Percentiles rank a stretch among this genome's conserved stretches.
Conservation (phyloP, 2,329 filamentous ascomycete species). For the Diatrype stigma region DNA sequence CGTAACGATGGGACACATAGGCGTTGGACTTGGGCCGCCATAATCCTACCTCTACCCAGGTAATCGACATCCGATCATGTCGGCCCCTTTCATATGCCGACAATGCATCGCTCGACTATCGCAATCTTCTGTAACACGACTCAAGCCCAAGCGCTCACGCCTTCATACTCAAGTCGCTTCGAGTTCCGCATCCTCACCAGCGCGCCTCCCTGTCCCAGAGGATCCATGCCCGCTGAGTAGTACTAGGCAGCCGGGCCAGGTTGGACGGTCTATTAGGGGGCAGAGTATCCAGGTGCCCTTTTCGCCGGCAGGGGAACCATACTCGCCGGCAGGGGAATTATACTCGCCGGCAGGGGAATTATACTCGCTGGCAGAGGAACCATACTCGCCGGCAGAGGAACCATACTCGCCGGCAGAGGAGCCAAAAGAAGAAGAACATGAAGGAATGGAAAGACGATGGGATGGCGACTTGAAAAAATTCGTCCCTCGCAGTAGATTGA, state of each 20-base stretch:
- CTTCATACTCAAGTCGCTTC: constrained; percentile 12
- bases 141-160: constrained; percentile 6
- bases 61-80: constrained; percentile 15
- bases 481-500: constrained; percentile 1
- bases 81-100: constrained; percentile 24
- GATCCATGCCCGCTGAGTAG: background rate
- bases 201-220: constrained; percentile 4
- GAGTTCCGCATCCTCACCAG: constrained; percentile 1
- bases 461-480: constrained; percentile 7
- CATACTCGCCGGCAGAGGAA: too few relatives aligned
- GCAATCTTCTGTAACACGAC: constrained; percentile 1
- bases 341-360: too few relatives aligned
- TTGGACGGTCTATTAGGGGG: background rate
- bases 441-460: constrained; percentile 1
- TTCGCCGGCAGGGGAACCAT: too few relatives aligned
- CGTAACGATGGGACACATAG: background rate
- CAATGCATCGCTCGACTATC: constrained; percentile 23
- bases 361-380: too few relatives aligned
- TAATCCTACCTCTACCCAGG: background rate
- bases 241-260: background rate
- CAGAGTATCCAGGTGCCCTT: background rate
- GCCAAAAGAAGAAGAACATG: background rate
- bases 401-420: too few relatives aligned
- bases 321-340: too few relatives aligned
- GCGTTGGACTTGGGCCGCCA: background rate